Base-by-base conservation (phyloP, 106 monocot genomes). In the Alisma plantagoaquatica region DNA sequence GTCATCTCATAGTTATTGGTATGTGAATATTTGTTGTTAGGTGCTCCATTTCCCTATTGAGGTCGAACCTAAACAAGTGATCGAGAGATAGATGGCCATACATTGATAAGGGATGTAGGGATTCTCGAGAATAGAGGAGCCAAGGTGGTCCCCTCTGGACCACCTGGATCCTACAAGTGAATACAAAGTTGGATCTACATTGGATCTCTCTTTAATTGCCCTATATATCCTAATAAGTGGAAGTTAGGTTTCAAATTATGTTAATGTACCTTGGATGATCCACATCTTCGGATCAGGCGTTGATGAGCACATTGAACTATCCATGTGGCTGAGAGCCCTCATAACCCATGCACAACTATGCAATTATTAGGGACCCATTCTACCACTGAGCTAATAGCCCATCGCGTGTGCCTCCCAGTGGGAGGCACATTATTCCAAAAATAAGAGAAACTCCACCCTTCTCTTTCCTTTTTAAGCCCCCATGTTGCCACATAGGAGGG, bases 231-330 rank as follows among this genome's bases (percentile, higher is more conserved):
- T 35, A 18, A 8, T 27, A 15, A 60, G 43, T 46, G 49, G 27
- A 62, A 62, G 61, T 49, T 62, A 49, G 27, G 44, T 20, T 62
- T 62, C 61, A 62, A 62, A 49, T 28, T 49, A 62, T 46, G 61
- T 41, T 44, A 46, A 46, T 44, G 12, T 43, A n/a, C 22, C 3
- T 44, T 44, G 43, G 46, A 60, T 60, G 60, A 44, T 45, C 24
- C 60, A 46, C 60, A 60, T 60, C 43, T 16, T 46, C 0, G 5
- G 27, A 29, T 27, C 12, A 60, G 45, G 69, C 75, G 33, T 17
- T 56, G n/a, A 56, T 31, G 30, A 32, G 55, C 27, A 56, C 55
- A 56, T 56, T 56, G 55, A 56, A 56, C 55, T 56, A 56, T 56
- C 55, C 26, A 56, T 56, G 55, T 56, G 55, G 55, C 27, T 56